A percentile compares a stretch with the other conserved stretches of the same genome.
Conservation (phyloP, 768 basidiomycete species). For the Tubosaeta sp. region DNA sequence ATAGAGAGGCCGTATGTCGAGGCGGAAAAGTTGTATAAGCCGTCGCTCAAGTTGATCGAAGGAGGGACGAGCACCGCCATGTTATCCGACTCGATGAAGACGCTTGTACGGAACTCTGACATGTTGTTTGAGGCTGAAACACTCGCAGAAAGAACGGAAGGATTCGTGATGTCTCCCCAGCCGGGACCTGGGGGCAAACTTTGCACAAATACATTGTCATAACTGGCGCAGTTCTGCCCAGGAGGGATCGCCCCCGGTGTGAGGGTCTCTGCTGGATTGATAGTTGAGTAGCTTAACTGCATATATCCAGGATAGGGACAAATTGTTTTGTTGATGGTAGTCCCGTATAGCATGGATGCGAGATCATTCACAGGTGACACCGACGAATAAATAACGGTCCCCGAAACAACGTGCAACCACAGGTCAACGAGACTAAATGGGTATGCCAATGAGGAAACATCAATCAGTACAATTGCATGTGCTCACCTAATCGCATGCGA, state of each 20-base stretch:
- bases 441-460: neutral
- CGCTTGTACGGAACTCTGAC: neutral
- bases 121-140: neutral
- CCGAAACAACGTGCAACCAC: slow-evolving; percentile 1
- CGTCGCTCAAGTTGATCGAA: neutral
- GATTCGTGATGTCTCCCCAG: neutral
- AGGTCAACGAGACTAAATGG: neutral
- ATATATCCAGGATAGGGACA: slow-evolving; percentile 1
- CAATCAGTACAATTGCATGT: neutral
- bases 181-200: neutral
- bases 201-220: neutral
- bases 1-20: slow-evolving; percentile 1
- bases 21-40: neutral
- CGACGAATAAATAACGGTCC: neutral
- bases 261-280: neutral
- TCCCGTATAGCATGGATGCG: neutral
- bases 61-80: neutral
- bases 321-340: neutral
- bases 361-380: neutral
- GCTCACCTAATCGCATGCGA: slow-evolving; percentile 1
- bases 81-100: neutral
- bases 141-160: neutral
- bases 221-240: slow-evolving; percentile 1
- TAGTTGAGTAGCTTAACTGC: neutral
- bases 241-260: neutral